Base-by-base conservation (phyloP, 805 yeast genomes). In the Sungouiella thailandica region DNA sequence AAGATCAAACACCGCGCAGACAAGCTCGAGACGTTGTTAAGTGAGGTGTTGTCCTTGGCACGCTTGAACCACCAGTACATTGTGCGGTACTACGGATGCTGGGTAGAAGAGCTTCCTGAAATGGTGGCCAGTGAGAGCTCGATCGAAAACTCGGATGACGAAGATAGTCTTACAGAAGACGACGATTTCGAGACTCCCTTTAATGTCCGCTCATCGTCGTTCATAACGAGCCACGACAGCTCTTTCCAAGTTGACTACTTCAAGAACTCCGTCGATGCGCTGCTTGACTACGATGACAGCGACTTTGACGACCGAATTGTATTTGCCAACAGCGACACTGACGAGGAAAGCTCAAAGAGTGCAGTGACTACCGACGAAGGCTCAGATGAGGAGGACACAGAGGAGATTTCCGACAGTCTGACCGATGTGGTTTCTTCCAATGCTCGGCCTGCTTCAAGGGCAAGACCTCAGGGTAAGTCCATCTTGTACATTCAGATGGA, bases 401-500 rank as follows among this genome's bases (percentile, higher is more conserved):
- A 25, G 7, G 28, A 20, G 28, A 9, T 12, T 13, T 16, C 25
- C 18, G 15, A 23, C 25, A 10, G 18, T 26, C n/a, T 28, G 25
- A 10, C 6, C 15, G 15, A 31, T 33, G n/a, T 13, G 11, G 26
- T 23, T 11, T 7, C 22, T 7, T 7, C 7, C 22, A 19, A 19
- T 7, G 9, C 8, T 7, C 7, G 22, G 9, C 22, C 22, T 19
- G 22, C 9, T 19, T 28, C 29, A 12, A 32, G 25, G 31, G 31
- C 25, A 2, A 8, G 15, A 23, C 6, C 5, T 4, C 26, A 8
- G 28, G 67, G 66, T 2, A 48, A 43, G 43, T 83, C 89, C 34
- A 87, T 95, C 0, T 60, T 93, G 19, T 93, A 85, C 55, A 93
- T 93, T 46, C 99, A 93, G 53, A 93, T 93, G 99, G 98, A 93